These are phyloP conservation scores for Dictyostelium capitatum DNA, from an alignment of 78 protist species.

Conservation along the genomic window DNA sequence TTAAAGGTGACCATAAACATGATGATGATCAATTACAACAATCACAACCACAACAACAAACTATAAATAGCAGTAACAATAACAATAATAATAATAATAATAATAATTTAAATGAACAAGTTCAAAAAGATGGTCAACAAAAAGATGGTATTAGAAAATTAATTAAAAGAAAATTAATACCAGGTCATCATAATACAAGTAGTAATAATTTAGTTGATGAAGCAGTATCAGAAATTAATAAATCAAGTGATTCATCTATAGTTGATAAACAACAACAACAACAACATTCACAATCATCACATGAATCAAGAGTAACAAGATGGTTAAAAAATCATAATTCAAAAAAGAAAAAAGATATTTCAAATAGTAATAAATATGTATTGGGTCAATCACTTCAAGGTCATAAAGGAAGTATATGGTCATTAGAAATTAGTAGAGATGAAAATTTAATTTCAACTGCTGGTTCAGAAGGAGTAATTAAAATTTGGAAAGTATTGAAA, in stretches of 20 bases:
- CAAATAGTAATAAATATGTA: neutral
- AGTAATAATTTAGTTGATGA: neutral
- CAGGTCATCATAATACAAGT: neutral
- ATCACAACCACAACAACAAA: conserved; percentile 2
- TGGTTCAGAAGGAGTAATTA: conserved; percentile 49
- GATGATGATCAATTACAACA: neutral
- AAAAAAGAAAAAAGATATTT: conserved; percentile 34
- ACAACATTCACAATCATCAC: neutral
- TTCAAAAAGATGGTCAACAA: neutral
- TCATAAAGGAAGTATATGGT: conserved; percentile 56
- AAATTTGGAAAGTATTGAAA: conserved; percentile 34
- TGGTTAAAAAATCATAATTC: conserved; percentile 45
- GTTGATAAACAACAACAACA: neutral
- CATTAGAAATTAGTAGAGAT: conserved; percentile 9
- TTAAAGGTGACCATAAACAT: neutral
- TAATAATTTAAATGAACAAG: neutral
- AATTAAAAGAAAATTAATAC: conserved; percentile 41
- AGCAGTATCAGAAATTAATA: neutral
- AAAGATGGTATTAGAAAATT: conserved; percentile 32
- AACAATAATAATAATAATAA: neutral
- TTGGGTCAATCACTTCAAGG: conserved; percentile 27
- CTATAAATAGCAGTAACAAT: neutral
- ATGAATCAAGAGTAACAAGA: conserved; percentile 31
- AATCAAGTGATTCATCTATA: no score
- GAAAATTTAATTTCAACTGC: conserved; percentile 44